Conservation (phyloP, 768 basidiomycete species). For the Kwoniella europaea region DNA sequence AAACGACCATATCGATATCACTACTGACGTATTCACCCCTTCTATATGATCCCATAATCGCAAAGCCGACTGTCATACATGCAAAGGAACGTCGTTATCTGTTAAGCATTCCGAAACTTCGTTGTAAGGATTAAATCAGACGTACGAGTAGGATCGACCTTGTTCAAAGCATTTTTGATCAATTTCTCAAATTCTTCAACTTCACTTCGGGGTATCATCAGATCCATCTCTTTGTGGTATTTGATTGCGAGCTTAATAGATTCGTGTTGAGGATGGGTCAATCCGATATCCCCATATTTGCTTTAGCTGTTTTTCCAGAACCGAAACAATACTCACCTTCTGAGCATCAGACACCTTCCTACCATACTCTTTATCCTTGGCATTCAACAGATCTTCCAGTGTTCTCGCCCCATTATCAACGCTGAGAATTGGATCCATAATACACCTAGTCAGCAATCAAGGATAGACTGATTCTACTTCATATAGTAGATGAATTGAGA, state of each 20-base stretch:
- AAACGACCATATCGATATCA: constrained; percentile 54
- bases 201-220: constrained; percentile 49
- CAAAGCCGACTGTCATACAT: constrained; percentile 39
- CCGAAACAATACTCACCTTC: constrained; percentile 30
- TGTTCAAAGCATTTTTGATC: constrained; percentile 38
- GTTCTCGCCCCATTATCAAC: constrained; percentile 43
- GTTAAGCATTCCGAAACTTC: too few relatives aligned
- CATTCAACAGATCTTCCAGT: constrained; percentile 43
- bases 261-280: background rate
- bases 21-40: constrained; percentile 48
- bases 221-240: constrained; percentile 51
- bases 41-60: constrained; percentile 53
- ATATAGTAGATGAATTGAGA: too few relatives aligned
- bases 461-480: too few relatives aligned
- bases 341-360: constrained; percentile 41
- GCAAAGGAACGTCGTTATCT: background rate
- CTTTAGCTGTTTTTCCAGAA: background rate
- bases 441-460: too few relatives aligned
- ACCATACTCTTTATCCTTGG: constrained; percentile 31
- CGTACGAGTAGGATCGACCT: constrained; percentile 44
- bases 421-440: constrained; percentile 20
- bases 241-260: constrained; percentile 41
- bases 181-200: constrained; percentile 37
- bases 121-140: background rate
- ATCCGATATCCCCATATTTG: background rate